These are phyloP conservation scores for Stagonosporopsis vannaccii DNA, from an alignment of 2,329 filamentous ascomycete genomes.

Conservation along the genomic window DNA sequence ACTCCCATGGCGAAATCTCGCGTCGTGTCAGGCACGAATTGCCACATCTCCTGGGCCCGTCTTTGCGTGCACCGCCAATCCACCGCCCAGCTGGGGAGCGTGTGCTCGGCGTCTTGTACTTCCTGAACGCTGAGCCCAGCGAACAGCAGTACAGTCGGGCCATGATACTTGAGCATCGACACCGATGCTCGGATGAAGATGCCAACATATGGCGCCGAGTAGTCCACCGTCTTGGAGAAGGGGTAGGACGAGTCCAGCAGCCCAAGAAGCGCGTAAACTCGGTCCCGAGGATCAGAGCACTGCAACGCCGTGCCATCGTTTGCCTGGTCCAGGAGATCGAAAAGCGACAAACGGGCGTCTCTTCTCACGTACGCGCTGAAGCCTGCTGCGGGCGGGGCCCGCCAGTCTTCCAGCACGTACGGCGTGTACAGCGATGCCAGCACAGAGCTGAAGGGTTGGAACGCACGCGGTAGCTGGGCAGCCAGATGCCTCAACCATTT, in stretches of 20 bases:
- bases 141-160: background rate
- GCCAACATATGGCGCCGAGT: background rate
- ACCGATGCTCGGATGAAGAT: background rate
- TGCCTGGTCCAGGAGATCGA: background rate
- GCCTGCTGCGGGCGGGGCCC: background rate
- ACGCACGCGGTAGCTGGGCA: background rate
- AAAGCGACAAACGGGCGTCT: background rate
- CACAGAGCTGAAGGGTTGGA: background rate
- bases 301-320: background rate
- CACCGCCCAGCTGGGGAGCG: background rate
- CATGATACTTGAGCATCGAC: background rate
- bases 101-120: background rate
- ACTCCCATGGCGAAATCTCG: background rate
- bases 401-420: background rate
- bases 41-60: background rate
- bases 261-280: background rate
- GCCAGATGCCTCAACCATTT: background rate
- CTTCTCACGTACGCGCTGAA: background rate
- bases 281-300: background rate
- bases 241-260: background rate
- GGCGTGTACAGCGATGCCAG: background rate
- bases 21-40: background rate
- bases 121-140: background rate
- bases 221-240: background rate
- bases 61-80: background rate